phyloP scores from a whole-genome alignment of 1,139 yeast genomes.

The Kodamaea suecica region DNA sequence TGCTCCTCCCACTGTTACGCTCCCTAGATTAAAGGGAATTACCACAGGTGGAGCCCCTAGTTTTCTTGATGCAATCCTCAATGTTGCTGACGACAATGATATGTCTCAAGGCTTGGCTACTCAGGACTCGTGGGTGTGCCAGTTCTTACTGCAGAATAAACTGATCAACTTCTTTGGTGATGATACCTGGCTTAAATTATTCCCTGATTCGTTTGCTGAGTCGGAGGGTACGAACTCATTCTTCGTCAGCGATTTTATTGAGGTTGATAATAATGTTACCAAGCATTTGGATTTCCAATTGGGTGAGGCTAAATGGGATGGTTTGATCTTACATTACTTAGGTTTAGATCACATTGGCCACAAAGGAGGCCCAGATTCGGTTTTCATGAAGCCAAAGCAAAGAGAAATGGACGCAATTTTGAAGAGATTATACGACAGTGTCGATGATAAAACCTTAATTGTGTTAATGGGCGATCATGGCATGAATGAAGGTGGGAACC shows the following conservation, averaged over 20 bases:
- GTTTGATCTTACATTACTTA: constrained; percentile 79
- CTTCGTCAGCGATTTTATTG: constrained; percentile 90
- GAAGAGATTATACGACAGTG: constrained; percentile 45
- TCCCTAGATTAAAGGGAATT: constrained; percentile 75
- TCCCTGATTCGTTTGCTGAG: constrained; percentile 54
- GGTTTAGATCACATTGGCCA: constrained; percentile 98
- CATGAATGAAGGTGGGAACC: constrained; percentile 91
- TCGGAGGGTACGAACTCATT: constrained; percentile 90
- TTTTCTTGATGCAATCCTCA: constrained; percentile 81
- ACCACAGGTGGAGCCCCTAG: constrained; percentile 81
- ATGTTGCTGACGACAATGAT: constrained; percentile 86
- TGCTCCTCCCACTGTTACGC: constrained; percentile 81
- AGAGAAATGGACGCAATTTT: constrained; percentile 78
- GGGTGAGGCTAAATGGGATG: constrained; percentile 60
- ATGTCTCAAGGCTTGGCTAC: constrained; percentile 66
- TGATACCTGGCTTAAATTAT: constrained; percentile 93
- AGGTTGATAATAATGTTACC: constrained; percentile 91
- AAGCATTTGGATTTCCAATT: constrained; percentile 70
- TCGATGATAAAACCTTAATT: constrained; percentile 50
- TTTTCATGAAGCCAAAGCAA: constrained; percentile 79
- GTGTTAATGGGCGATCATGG: constrained; percentile 94
- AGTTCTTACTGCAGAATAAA: constrained; percentile 47
- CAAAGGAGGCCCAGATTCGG: constrained; percentile 85
- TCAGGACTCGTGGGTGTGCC: constrained; percentile 87
- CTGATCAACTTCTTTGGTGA: constrained; percentile 85